Evolutionary conservation across 176 grass and related monocot genomes (phyloP), one percentile per base, ranked within the genome.

Genomic region (Aegilops sharonensis): DNA sequence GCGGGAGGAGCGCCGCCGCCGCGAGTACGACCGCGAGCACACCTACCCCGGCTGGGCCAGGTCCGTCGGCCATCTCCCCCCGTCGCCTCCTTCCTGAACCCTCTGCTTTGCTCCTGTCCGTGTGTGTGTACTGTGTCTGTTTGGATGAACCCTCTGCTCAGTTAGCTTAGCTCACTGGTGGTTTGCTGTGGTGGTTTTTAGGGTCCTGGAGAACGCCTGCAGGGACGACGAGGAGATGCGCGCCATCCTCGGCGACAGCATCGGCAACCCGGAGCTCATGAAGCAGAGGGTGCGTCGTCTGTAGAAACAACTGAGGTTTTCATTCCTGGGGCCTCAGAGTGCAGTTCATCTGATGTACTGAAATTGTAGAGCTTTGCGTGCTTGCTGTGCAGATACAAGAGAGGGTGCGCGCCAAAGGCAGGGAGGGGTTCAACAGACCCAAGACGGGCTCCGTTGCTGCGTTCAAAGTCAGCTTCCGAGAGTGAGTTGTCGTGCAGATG

Each of bases 171-270:
- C 20, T 60, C n/a, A 82, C 68, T 47, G 13, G 29, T 70, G 56
- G n/a, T 69, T n/a, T 69, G 59, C 11, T 52, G 69, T 76, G n/a
- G 1, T 57, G 60, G 68, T 80, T 10, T 85, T 10, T 85, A 98
- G 96, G 84, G 85, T 95, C 85, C 92, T 98, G 77, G 95, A 98
- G 71, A 90, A 95, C 87, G 96, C 91, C 73, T 98, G 96, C 90
- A 95, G 77, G 81, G 86, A 94, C 27, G 93, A 98, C 29, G 82
- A 77, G 24, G 96, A 95, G 74, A 94, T 98, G 27, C 96, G 91
- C 6, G 91, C 90, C 31, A 89, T 98, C 78, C 91, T 98, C 24
- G 93, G 96, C 39, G 93, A 98, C 73, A 98, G 93, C 75, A 95
- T 98, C 37, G 96, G 96, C 9, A 94, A 98, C 73, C 96, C 92